A percentile compares a stretch with the other conserved stretches of the same genome.
These are phyloP conservation scores for Conidiobolus incongruus DNA, from an alignment of 371 early-diverging fungal genomes.

Conservation along the genomic window DNA sequence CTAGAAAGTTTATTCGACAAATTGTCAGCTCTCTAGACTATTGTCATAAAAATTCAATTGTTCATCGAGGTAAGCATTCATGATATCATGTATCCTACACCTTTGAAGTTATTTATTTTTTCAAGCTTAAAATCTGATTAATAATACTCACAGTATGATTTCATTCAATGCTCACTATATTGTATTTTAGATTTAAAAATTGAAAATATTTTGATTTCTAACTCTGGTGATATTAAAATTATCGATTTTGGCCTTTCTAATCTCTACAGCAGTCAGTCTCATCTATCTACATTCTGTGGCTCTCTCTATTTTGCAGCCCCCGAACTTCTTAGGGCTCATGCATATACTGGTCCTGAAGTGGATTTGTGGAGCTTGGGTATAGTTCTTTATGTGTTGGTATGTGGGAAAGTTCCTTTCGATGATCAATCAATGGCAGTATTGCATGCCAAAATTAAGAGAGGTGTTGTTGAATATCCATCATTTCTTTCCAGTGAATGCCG, in stretches of 20 bases:
- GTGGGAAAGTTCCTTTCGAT: conserved; percentile 91
- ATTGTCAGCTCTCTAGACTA: conserved; percentile 49
- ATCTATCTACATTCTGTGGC: conserved; percentile 82
- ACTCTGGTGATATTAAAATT: conserved; percentile 59
- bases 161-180: no score
- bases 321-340: conserved; percentile 67
- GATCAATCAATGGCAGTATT: conserved; percentile 70
- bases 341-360: conserved; percentile 85
- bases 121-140: no score
- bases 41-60: conserved; percentile 84
- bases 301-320: conserved; percentile 95
- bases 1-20: conserved; percentile 77
- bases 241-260: conserved; percentile 95
- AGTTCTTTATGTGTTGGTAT: conserved; percentile 82
- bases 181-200: conserved; percentile 94
- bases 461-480: conserved; percentile 46
- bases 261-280: conserved; percentile 54
- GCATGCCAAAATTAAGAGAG: conserved; percentile 84
- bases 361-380: conserved; percentile 95
- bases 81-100: conserved; percentile 17
- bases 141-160: no score
- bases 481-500: conserved; percentile 49
- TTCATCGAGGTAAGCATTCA: conserved; percentile 52
- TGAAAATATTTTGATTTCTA: conserved; percentile 81
- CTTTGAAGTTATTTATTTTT: conserved; percentile 11